Percentiles rank a stretch among this genome's conserved stretches.
Evolutionary conservation across 169 alveolate genomes (phyloP).

Genomic region (Plasmodium gonderi): DNA sequence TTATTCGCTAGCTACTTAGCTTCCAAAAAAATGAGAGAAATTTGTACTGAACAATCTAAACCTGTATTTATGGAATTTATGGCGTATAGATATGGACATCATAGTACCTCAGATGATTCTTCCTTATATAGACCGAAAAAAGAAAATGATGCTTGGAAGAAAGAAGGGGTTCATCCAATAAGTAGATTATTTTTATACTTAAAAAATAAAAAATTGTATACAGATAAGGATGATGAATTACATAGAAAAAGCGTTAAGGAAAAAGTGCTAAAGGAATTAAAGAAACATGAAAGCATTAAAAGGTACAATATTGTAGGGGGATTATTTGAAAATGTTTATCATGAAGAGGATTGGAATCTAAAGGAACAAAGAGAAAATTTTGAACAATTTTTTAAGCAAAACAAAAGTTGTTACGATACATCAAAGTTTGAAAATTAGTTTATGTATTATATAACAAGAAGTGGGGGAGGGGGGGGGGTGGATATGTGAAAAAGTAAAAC

Average conservation of each 20-base stretch:
- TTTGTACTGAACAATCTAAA: constrained; percentile 83
- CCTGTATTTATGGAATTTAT: constrained; percentile 95
- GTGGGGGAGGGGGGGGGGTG: background rate
- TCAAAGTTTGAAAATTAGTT: constrained; percentile 38
- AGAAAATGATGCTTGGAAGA: constrained; percentile 90
- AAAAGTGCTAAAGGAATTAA: constrained; percentile 84
- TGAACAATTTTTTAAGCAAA: constrained; percentile 45
- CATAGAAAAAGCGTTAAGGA: constrained; percentile 82
- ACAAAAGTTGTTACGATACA: constrained; percentile 48
- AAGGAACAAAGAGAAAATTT: constrained; percentile 76
- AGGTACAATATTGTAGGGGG: constrained; percentile 78
- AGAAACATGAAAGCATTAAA: constrained; percentile 80
- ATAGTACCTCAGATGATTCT: constrained; percentile 96
- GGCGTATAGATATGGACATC: constrained; percentile 96
- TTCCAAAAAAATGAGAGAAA: constrained; percentile 91
- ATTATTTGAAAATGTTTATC: constrained; percentile 93
- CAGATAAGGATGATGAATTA: constrained; percentile 78
- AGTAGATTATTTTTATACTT: constrained; percentile 80
- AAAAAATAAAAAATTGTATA: constrained; percentile 79
- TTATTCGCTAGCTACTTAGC: constrained; percentile 95
- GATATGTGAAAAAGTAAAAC: background rate
- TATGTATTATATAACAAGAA: no score
- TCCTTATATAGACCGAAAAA: constrained; percentile 90
- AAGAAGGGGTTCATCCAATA: constrained; percentile 87
- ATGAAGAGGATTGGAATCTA: constrained; percentile 84